Evolutionary conservation across 1,139 yeast genomes (phyloP), one percentile per base, ranked within the genome.

Genomic region (Waltiozyma sp.): DNA sequence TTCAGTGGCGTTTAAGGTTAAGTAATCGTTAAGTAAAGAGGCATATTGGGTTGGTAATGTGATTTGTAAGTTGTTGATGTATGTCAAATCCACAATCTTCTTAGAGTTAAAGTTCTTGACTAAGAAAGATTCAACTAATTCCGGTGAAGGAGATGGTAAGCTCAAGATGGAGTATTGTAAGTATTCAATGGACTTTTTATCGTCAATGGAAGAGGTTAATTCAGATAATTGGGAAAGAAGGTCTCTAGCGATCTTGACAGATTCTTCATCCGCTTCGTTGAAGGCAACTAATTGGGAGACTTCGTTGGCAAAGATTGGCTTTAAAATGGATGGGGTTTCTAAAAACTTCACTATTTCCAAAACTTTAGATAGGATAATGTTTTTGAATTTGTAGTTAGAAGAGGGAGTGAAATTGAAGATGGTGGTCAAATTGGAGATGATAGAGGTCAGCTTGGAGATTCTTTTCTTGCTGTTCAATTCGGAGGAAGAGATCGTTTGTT

Each of bases 41-140:
- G 43, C 36, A 43, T 47, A 49, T 24, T 42, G 43, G 28, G 40
- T 21, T 35, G 50, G 45, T 11, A 43, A 40, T 39, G 42, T 19
- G 38, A 39, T 38, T 38, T 45, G 37, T 38, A 43, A 26, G 11
- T 40, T 13, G 15, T 41, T 21, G 42, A 48, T 40, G 37, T 41
- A 28, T 10, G 52, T 38, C 23, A 54, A 46, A 39, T 52, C 56
- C 23, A 54, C 44, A 9, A 43, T 35, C 18, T 33, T 28, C 10
- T 28, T 18, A 4, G 53, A 44, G 45, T 52, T 53, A 19, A 53
- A 40, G 7, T 50, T 41, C 33, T 50, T 47, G 40, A 41, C 41
- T 38, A 50, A 38, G 43, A 39, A 47, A 19, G 39, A 19, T 18
- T 47, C 45, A n/a, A 45, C 37, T 19, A 49, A 28, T 15, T 44